Evolutionary conservation across 208 protist genomes (phyloP), one percentile per base, ranked within the genome.

Genomic region (Crithidia brevicula): DNA sequence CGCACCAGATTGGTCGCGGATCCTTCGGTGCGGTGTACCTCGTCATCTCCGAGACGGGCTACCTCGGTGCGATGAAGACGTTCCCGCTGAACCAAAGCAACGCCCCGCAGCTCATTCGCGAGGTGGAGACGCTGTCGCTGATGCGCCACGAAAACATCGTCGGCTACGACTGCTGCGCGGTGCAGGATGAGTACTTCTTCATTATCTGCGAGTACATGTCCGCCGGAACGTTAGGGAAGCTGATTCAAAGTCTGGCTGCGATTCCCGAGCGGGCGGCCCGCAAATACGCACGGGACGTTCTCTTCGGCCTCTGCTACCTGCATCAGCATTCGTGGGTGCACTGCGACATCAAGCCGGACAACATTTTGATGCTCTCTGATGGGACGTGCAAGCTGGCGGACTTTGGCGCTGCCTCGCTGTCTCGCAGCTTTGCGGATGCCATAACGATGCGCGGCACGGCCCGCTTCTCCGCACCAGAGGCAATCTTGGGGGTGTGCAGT

Each of bases 121-220:
- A 95, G 67, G 85, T 95, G 18, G 76, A 82, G 72, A 74, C 89
- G 57, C 82, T 95, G 10, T 81, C 79, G 38, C 72, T 68, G 53
- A 74, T 93, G 49, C 86, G 87, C 83, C 20, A 95, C 74, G 67
- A 98, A 94, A 54, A 98, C 98, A 81, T 99, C 98, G 60, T 93
- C 73, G 60, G 93, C 77, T 79, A 99, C 99, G 38, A 83, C 88
- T 65, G 82, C 80, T 74, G 82, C 72, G 68, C 90, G 76, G 51
- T 91, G 60, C 53, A 83, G 61, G 62, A 84, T 66, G 59, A 81
- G 66, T 63, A 71, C 60, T 82, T 92, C 23, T 75, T 94, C 57
- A 79, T 98, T 31, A 84, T 92, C 8, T 87, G 93, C 76, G 92
- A 98, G 73, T 93, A 92, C 62, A 73, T 91, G 45, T 81, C 85